Base-by-base conservation (phyloP, 225 moss, liverwort and hornwort genomes). In the Bryoerythrophyllum caledonicum region DNA sequence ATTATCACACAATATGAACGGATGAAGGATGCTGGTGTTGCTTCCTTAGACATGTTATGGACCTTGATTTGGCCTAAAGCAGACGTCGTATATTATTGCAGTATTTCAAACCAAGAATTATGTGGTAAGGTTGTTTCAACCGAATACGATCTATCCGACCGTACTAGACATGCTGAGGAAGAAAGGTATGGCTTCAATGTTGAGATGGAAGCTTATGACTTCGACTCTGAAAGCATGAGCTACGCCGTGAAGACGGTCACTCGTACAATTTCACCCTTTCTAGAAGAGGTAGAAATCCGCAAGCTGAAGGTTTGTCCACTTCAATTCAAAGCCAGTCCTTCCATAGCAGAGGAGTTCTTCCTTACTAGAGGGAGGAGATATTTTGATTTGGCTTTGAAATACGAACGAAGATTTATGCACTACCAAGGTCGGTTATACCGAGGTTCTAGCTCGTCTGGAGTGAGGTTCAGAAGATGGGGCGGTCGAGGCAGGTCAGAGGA, bases 181-280 rank as follows among this genome's bases (percentile, higher is more conserved):
- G n/a, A n/a, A n/a, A n/a, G n/a, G n/a, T n/a, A n/a, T n/a, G 15
- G 16, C 0, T 65, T 68, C 23, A 0, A 0, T 0, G 0, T 82
- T 8, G 0, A 16, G 0, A 6, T 83, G 53, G 82, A 75, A 46
- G 71, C 1, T 12, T 79, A 14, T 14, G 79, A 60, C 4, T 83
- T 60, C 0, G 6, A 71, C 4, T 83, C 43, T 0, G 6, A 82
- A 1, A 54, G 70, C 23, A 46, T 16, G 1, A 46, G 35, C 3
- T 75, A 49, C 2, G 25, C 26, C 2, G 4, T 0, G 0, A n/a
- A 0, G 0, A 60, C 0, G 1, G n/a, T 19, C 0, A 0, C 0
- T 0, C 0, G 4, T 0, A 0, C 0, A 0, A 0, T 79, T 0
- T 0, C 0, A 1, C 0, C 0, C 1, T 75, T 74, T 0, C 1